Conservation (phyloP, 176 grass and related monocot genomes). For the Hyparrhenia diplandra region DNA sequence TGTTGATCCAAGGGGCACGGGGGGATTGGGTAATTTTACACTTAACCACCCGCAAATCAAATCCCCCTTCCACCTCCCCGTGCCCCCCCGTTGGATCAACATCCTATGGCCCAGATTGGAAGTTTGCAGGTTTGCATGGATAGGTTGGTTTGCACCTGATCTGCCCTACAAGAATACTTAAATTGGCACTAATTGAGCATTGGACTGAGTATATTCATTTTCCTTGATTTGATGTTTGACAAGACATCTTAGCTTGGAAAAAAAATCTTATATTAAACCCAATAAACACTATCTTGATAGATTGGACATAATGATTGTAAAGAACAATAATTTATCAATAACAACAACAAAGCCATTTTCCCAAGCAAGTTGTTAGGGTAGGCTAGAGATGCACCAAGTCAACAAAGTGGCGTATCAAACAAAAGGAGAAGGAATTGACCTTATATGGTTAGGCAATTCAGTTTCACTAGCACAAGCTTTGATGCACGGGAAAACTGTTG, state of each 20-base stretch:
- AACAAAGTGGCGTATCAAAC: slow-evolving; percentile 6
- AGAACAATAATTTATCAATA: not conserved
- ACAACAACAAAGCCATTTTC: not conserved
- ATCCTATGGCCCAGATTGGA: too few species aligned
- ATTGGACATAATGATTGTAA: not conserved
- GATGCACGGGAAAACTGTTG: slow-evolving; percentile 87
- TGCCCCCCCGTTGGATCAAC: too few species aligned
- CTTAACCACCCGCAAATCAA: too few species aligned
- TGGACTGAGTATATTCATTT: not conserved
- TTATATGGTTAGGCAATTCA: slow-evolving; percentile 81
- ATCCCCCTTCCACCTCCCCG: too few species aligned
- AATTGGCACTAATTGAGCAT: slow-evolving; percentile 1
- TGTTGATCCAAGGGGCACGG: too few species aligned
- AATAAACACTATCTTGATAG: slow-evolving; percentile 10
- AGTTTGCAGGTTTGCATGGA: too few species aligned
- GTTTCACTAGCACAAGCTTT: slow-evolving; percentile 81
- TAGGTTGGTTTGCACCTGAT: too few species aligned
- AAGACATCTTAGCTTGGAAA: slow-evolving; percentile 2
- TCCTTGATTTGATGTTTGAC: not conserved
- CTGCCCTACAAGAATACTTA: too few species aligned
- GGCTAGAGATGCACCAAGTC: not conserved
- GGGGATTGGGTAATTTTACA: too few species aligned
- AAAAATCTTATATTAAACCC: slow-evolving; percentile 15
- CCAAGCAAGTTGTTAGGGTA: not conserved
- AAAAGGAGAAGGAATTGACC: slow-evolving; percentile 37